These are phyloP conservation scores for Yamadazyma endophytica DNA, from an alignment of 805 yeast species.

Conservation along the genomic window DNA sequence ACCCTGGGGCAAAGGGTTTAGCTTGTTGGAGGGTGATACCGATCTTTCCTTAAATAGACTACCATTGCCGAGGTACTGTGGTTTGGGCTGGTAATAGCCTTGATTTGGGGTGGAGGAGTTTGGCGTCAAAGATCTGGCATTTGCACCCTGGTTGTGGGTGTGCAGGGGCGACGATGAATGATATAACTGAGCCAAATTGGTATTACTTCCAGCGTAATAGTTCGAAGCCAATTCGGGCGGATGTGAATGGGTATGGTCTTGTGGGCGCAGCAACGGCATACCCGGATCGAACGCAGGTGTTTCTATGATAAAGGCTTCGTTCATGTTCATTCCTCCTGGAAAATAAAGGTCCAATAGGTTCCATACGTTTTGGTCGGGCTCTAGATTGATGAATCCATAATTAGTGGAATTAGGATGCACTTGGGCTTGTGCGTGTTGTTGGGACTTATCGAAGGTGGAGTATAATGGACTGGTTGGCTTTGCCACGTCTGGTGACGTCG, in stretches of 20 bases:
- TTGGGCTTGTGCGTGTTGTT: neutral
- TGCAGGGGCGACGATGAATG: slow-evolving; percentile 10
- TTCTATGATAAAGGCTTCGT: slow-evolving; percentile 63
- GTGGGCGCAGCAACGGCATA: too few relatives aligned
- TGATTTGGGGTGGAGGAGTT: slow-evolving; percentile 11
- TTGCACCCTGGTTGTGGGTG: slow-evolving; percentile 2
- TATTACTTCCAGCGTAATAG: slow-evolving; percentile 4
- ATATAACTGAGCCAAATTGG: slow-evolving; percentile 6
- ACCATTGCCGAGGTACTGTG: slow-evolving; percentile 18
- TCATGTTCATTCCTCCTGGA: slow-evolving; percentile 66
- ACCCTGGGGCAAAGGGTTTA: slow-evolving; percentile 14
- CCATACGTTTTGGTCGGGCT: slow-evolving; percentile 64
- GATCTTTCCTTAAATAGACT: slow-evolving; percentile 19
- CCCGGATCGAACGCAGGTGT: slow-evolving; percentile 25
- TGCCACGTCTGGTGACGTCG: slow-evolving; percentile 12
- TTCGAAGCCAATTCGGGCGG: neutral
- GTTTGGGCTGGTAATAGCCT: slow-evolving; percentile 28
- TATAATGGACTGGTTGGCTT: slow-evolving; percentile 11
- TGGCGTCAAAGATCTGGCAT: slow-evolving; percentile 12
- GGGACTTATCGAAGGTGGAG: slow-evolving; percentile 8
- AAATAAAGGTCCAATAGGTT: slow-evolving; percentile 52
- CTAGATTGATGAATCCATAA: slow-evolving; percentile 23
- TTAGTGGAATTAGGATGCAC: slow-evolving; percentile 3
- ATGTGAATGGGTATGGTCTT: neutral
- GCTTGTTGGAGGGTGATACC: slow-evolving; percentile 18